Evolutionary conservation across 208 protist species (phyloP).

Genomic region (Trichomonas vaginalis): DNA sequence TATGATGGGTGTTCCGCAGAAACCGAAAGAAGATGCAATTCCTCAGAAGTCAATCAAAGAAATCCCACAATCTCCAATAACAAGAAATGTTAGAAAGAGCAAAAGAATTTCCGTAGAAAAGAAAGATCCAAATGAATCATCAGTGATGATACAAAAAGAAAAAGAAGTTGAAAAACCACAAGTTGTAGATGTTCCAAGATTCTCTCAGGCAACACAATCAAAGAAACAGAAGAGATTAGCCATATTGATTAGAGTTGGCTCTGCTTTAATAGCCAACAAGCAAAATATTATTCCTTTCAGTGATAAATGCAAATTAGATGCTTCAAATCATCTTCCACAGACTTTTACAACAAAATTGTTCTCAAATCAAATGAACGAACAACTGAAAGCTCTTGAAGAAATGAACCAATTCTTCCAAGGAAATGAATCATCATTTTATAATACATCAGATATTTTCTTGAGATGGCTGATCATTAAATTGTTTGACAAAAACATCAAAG

Average conservation of each 20-base stretch:
- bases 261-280: neutral
- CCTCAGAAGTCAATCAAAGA: neutral
- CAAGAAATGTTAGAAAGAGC: neutral
- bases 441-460: neutral
- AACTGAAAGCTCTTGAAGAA: neutral
- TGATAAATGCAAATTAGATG: neutral
- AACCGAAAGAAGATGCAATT: neutral
- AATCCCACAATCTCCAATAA: neutral
- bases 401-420: neutral
- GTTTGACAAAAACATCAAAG: neutral
- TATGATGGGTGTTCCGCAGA: neutral
- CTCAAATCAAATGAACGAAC: neutral
- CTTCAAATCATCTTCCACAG: neutral
- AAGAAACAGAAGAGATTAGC: neutral
- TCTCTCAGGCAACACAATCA: neutral
- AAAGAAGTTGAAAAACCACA: neutral
- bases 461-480: neutral
- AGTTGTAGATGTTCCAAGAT: neutral
- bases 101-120: neutral
- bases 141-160: neutral
- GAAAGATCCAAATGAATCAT: neutral
- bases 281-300: neutral
- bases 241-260: neutral
- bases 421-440: neutral
- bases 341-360: neutral